Evolutionary conservation across 2,329 filamentous ascomycete genomes (phyloP).

Genomic region (Rutstroemia sydowiana): DNA sequence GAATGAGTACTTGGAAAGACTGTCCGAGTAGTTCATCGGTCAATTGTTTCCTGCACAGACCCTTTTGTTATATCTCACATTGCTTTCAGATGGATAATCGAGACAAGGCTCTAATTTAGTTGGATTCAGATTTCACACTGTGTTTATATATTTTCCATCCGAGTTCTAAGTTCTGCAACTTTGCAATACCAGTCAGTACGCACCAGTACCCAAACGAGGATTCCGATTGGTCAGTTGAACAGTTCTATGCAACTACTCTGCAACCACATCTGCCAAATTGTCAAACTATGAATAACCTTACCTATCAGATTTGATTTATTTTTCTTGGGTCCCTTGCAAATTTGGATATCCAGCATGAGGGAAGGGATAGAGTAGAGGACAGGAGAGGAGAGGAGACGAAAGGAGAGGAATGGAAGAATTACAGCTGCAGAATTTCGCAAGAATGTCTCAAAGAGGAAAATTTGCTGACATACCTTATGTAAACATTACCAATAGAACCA

Average conservation of each 20-base stretch:
- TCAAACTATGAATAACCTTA: neutral
- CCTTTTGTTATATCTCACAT: neutral
- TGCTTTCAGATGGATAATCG: neutral
- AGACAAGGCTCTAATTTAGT: neutral
- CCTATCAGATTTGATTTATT: neutral
- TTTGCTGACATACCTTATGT: constrained; percentile 8
- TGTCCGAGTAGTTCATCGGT: neutral
- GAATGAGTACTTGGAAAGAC: neutral
- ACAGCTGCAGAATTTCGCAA: constrained; percentile 6
- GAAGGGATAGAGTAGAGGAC: neutral
- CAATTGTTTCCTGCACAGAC: neutral
- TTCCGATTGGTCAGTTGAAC: neutral
- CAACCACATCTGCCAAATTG: neutral
- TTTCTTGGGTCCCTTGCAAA: neutral
- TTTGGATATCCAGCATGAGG: too few relatives aligned
- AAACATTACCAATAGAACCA: neutral
- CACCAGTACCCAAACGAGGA: neutral
- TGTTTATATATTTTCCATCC: too few relatives aligned
- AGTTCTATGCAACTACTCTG: neutral
- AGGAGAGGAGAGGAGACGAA: neutral
- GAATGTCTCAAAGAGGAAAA: constrained; percentile 1
- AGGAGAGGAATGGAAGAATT: neutral
- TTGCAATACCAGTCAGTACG: too few relatives aligned
- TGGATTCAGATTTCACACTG: neutral
- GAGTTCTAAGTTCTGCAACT: too few relatives aligned